A percentile compares a stretch with the other conserved stretches of the same genome.
phyloP scores from a whole-genome alignment of 441 rosid genomes.

The Codiaeum variegatum region DNA sequence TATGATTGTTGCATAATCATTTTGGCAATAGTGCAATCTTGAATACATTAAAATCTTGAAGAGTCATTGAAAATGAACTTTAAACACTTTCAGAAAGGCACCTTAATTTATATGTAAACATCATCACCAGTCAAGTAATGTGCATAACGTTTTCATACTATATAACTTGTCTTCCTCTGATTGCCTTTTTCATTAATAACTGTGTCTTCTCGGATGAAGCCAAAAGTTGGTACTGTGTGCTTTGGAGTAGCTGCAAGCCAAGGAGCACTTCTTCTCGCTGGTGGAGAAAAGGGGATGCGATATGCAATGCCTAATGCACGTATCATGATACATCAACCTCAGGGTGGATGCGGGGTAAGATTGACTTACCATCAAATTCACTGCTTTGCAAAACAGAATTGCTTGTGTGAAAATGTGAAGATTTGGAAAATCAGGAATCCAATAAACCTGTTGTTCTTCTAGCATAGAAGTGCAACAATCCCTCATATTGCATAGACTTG shows the following conservation, averaged over 20 bases:
- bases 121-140: background rate
- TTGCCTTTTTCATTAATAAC: background rate
- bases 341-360: slow-evolving; percentile 82
- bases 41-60: background rate
- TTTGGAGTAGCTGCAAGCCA: slow-evolving; percentile 96
- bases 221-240: slow-evolving; percentile 88
- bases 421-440: background rate
- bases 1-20: background rate
- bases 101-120: background rate
- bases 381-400: background rate
- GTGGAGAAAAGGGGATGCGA: slow-evolving; percentile 94
- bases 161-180: background rate
- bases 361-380: slow-evolving; percentile 17
- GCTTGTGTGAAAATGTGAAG: background rate
- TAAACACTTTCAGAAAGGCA: background rate
- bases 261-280: slow-evolving; percentile 88
- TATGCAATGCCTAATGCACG: slow-evolving; percentile 95
- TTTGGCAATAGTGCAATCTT: background rate
- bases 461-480: background rate
- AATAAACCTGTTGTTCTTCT: background rate
- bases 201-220: slow-evolving; percentile 59
- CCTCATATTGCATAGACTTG: background rate
- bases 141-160: background rate
- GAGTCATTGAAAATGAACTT: background rate
- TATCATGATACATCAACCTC: slow-evolving; percentile 88